Base-by-base conservation (phyloP, 805 yeast genomes). In the Metschnikowia lunata region DNA sequence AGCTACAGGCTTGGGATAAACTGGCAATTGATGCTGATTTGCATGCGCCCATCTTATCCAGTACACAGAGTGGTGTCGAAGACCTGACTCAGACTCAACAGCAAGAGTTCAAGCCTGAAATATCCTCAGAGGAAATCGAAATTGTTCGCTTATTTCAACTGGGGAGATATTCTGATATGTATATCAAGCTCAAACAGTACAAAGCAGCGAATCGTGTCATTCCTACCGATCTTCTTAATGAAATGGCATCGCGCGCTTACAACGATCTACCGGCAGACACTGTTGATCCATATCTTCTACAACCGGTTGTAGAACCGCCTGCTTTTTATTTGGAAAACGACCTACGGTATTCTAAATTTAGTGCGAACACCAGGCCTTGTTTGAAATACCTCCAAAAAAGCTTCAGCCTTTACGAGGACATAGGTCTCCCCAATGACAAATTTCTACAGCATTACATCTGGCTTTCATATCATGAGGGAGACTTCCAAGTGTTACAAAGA, bases 381-480 rank as follows among this genome's bases (percentile, higher is more conserved):
- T 55, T 66, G 30, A 61, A 61, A 8, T 42, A 48, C 26, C 46
- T 64, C 9, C 54, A 63, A 34, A 43, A 50, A 14, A 49, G 57
- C 7, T 60, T 56, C 46, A 42, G 47, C 27, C 42, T 47, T 6
- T 61, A 59, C 37, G 61, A 60, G 36, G 37, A 33, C 7, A 34
- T 42, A 8, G 47, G 49, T 35, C 35, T 39, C 14, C 37, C 36
- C 14, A 34, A 54, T 26, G 49, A 47, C n/a, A 37, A 45, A 12
- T 57, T 62, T 29, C 51, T 56, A 32, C 62, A 60, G 34, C 50
- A 55, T 33, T 61, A 58, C 36, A 63, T 66, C 8, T 66, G 69
- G 65, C 46, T 66, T 13, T 59, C 69, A 37, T 70, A 64, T 49
- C 71, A 70, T 51, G 52, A 52, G 51, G 63, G 66, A 36, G 68